Evolutionary conservation across 2,329 filamentous ascomycete species (phyloP).

Genomic region (Fusarium protoensiforme): DNA sequence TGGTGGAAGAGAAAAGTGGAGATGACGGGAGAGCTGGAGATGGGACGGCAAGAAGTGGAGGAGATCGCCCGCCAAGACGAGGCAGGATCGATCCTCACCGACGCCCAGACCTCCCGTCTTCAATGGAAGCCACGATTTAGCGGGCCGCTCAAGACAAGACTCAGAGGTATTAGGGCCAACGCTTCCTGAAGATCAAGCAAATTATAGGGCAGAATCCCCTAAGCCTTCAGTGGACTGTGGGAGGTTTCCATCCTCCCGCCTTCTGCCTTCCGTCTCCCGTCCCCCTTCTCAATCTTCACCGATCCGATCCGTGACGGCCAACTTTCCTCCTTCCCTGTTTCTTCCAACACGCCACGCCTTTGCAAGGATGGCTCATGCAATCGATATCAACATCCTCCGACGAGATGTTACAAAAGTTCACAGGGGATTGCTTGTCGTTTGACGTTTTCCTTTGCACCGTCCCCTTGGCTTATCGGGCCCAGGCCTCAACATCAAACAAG

Average conservation of each 20-base stretch:
- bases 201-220: background rate
- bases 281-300: background rate
- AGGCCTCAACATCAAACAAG: background rate
- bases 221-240: background rate
- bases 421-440: slow-evolving; percentile 2
- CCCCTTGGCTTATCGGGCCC: slow-evolving; percentile 28
- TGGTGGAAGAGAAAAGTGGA: background rate
- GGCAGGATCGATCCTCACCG: background rate
- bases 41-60: slow-evolving; percentile 5
- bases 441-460: slow-evolving; percentile 1
- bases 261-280: background rate
- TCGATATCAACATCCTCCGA: slow-evolving; percentile 27
- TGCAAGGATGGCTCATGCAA: slow-evolving; percentile 5
- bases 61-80: background rate
- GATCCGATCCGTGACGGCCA: background rate
- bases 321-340: slow-evolving; percentile 6
- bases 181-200: slow-evolving; percentile 3
- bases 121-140: slow-evolving; percentile 31
- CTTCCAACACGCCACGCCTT: background rate
- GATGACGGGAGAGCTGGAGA: background rate
- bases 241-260: too few species aligned
- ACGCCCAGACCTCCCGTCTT: background rate
- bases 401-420: slow-evolving; percentile 27
- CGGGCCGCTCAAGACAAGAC: slow-evolving; percentile 4
- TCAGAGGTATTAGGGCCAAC: background rate